Conservation (phyloP, 345 rosid species). For the Eucalyptus caleyi region DNA sequence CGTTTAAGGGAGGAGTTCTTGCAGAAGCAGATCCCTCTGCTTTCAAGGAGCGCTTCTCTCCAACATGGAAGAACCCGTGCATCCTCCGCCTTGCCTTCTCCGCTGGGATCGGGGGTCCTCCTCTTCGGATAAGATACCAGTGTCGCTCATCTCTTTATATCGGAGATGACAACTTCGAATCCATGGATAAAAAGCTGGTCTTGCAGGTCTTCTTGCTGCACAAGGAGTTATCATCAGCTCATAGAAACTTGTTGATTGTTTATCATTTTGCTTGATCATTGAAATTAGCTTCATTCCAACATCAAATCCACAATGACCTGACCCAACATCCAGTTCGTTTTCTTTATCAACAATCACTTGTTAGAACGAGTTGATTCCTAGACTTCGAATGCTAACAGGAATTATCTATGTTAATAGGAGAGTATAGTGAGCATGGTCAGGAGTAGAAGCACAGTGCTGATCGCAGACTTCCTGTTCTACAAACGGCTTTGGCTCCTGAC, state of each 20-base stretch:
- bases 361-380: not conserved
- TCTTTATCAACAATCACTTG: not conserved
- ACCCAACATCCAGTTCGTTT: not conserved
- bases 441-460: not conserved
- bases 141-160: not conserved
- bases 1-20: conserved; percentile 45
- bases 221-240: not conserved
- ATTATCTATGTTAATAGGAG: not conserved
- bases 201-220: not conserved
- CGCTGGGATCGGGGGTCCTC: conserved; percentile 79
- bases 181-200: not conserved
- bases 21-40: conserved; percentile 32
- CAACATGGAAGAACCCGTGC: conserved; percentile 66
- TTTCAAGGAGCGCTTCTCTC: conserved; percentile 54
- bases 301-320: not conserved
- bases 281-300: not conserved
- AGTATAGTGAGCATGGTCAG: not conserved
- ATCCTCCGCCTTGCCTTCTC: conserved; percentile 85
- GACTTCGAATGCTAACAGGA: not conserved
- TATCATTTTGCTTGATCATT: not conserved
- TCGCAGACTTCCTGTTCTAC: not conserved
- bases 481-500: not conserved
- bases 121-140: conserved; percentile 10
- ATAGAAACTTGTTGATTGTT: not conserved
- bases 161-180: not conserved